A percentile compares a stretch with the other conserved stretches of the same genome.
phyloP scores from a whole-genome alignment of 176 grass and related monocot genomes.

The Bromus sterilis region DNA sequence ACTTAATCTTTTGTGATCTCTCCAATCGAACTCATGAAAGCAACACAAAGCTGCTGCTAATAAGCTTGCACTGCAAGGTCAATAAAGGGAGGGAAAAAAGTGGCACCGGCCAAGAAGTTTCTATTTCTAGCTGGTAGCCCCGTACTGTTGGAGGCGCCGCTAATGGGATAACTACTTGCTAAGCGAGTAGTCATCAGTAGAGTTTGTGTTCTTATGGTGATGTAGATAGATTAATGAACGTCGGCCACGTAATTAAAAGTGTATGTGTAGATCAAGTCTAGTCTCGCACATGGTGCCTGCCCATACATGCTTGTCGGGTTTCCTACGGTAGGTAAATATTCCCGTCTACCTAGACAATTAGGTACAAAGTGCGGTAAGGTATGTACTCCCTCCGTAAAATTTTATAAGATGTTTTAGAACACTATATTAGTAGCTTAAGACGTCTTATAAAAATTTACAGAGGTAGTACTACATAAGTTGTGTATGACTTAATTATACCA shows the following conservation, averaged over 20 bases:
- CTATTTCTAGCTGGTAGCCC: background rate
- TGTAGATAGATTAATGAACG: background rate
- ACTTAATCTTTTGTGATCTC: background rate
- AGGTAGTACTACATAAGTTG: no score
- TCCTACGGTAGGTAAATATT: background rate
- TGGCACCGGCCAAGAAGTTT: slow-evolving; percentile 2
- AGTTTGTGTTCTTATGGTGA: background rate
- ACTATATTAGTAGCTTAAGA: no score
- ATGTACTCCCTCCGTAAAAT: no score
- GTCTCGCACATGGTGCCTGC: background rate
- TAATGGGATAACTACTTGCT: background rate
- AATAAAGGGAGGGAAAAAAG: background rate
- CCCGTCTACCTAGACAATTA: background rate
- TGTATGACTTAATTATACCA: no score
- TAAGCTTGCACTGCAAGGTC: slow-evolving; percentile 5
- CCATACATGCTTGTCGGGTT: background rate
- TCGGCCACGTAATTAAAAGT: background rate
- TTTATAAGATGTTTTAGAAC: no score
- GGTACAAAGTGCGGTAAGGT: no score
- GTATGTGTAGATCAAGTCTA: background rate
- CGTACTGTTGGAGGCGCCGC: slow-evolving; percentile 10
- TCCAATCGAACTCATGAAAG: background rate
- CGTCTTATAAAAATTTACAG: no score
- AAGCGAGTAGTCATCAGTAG: background rate
- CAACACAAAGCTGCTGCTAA: background rate